Percentiles rank a stretch among this genome's conserved stretches.
phyloP scores from a whole-genome alignment of 108 stramenopile genomes.

The Cylindrotheca closterium region DNA sequence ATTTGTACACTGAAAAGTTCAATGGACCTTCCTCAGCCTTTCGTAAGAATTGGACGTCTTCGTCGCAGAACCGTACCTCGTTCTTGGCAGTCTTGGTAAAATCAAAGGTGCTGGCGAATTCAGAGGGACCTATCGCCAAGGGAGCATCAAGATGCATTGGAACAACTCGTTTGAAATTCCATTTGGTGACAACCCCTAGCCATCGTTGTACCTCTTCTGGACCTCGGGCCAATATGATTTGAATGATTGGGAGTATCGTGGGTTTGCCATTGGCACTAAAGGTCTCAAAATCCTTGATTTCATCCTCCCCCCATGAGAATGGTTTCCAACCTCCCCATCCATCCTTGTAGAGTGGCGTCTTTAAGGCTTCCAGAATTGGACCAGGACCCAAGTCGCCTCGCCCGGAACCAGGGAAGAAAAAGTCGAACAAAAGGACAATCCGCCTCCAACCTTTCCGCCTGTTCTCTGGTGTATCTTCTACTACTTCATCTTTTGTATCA shows the following conservation, averaged over 20 bases:
- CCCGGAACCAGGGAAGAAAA: slow-evolving; percentile 48
- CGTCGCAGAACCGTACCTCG: slow-evolving; percentile 40
- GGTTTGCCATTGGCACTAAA: slow-evolving; percentile 33
- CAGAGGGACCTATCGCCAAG: slow-evolving; percentile 28
- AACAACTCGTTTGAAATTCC: slow-evolving; percentile 49
- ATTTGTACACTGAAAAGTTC: slow-evolving; percentile 38
- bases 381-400: slow-evolving; percentile 20
- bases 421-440: slow-evolving; percentile 47
- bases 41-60: slow-evolving; percentile 36
- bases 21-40: slow-evolving; percentile 34
- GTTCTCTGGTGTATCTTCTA: slow-evolving; percentile 48
- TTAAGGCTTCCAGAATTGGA: slow-evolving; percentile 11
- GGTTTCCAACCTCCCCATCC: slow-evolving; percentile 48
- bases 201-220: slow-evolving; percentile 24
- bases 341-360: slow-evolving; percentile 19
- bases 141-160: slow-evolving; percentile 59
- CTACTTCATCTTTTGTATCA: slow-evolving; percentile 33
- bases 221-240: slow-evolving; percentile 50
- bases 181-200: slow-evolving; percentile 41
- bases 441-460: slow-evolving; percentile 63
- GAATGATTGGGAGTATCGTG: slow-evolving; percentile 47
- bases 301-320: slow-evolving; percentile 28
- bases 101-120: slow-evolving; percentile 43
- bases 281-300: slow-evolving; percentile 20
- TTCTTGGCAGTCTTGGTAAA: slow-evolving; percentile 32